Conservation (phyloP, 768 basidiomycete species). For the Lactifluus hygrophoroides region DNA sequence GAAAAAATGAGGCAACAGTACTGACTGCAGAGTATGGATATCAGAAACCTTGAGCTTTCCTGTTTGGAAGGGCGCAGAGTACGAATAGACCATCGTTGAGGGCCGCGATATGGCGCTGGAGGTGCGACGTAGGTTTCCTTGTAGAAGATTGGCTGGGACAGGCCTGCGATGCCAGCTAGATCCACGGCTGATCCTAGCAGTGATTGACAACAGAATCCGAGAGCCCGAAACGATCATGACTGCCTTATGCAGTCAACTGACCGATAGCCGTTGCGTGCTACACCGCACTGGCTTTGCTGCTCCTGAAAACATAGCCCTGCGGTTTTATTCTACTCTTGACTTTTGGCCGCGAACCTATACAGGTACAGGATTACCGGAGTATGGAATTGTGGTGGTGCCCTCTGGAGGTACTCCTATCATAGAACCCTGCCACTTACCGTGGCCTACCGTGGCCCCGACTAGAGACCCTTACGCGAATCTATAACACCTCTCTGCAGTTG, state of each 20-base stretch:
- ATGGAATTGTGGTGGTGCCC: no score
- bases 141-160: background rate
- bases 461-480: no score
- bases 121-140: background rate
- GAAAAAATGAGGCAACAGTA: background rate
- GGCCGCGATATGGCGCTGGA: background rate
- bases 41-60: constrained; percentile 21
- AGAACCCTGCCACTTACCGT: no score
- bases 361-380: no score
- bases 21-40: constrained; percentile 17
- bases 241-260: constrained; percentile 1
- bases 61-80: constrained; percentile 9
- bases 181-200: background rate
- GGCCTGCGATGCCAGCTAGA: background rate
- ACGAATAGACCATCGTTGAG: constrained; percentile 11
- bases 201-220: background rate
- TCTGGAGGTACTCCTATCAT: no score
- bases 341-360: no score
- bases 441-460: no score
- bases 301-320: no score
- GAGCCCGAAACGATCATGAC: constrained; percentile 4
- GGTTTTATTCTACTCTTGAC: no score
- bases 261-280: no score
- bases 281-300: no score
- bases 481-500: no score